Evolutionary conservation across 805 yeast genomes (phyloP), one percentile per base, ranked within the genome.

Genomic region (Saturnispora hagleri): DNA sequence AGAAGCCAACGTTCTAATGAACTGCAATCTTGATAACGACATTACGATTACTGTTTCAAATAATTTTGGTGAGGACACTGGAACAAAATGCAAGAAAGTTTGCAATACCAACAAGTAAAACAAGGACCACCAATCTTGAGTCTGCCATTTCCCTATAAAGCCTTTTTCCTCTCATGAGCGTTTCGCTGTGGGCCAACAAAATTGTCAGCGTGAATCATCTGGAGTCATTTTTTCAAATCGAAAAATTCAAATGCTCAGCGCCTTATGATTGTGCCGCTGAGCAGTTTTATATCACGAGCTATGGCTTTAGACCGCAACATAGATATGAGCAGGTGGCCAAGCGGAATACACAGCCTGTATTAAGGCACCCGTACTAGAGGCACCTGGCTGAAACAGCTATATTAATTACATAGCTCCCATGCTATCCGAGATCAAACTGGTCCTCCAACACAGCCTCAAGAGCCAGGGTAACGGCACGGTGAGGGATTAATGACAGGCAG

Each of bases 1-100:
- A 13, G 51, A 31, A 18, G 51, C 51, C 27, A 49, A 38, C 5
- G 38, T 42, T 49, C 51, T 49, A 33, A 43, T 18, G 12, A 49
- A 49, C 27, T 33, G 31, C 9, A 26, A 9, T 27, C 27, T 36
- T 36, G 38, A 47, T 27, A 47, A 27, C n/a, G 43, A 18, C 43
- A 47, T 47, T 20, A 15, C 13, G 27, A 43, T 43, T 26, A 26
- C 28, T 7, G 9, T 7, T 6, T 26, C 3, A 2, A 26, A 7
- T 2, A 26, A 18, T 4, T 20, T 40, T 3, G 10, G 3, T 20
- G 8, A 35, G n/a, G 18, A 35, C 26, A 9, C 12, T 24, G n/a
- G 12, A 12, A 34, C 18, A 42, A 41, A 42, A 22, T 8, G 22
- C 22, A 40, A 2, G 12, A 20, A 40, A 40, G 22, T 17, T 38